Evolutionary conservation across 129 eudicot genomes (phyloP).

Genomic region (Centrapalus pauciflorus): DNA sequence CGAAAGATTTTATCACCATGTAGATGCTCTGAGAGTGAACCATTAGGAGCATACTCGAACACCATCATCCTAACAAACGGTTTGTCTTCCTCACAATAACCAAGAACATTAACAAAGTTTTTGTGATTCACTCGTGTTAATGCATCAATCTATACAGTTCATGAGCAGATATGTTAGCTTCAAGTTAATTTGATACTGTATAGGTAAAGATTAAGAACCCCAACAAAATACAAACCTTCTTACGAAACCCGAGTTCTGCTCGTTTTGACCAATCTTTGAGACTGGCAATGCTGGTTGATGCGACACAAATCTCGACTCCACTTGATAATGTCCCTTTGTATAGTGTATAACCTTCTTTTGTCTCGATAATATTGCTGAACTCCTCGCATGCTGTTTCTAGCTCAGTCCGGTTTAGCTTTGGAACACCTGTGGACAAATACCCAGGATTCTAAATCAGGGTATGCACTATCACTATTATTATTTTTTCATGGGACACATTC

Average conservation of each 20-base stretch:
- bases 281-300: constrained; percentile 44
- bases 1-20: constrained; percentile 79
- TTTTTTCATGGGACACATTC: no score
- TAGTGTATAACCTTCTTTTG: constrained; percentile 44
- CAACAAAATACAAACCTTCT: constrained; percentile 51
- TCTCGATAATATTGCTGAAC: constrained; percentile 75
- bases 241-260: constrained; percentile 56
- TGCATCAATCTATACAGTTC: constrained; percentile 52
- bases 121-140: constrained; percentile 87
- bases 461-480: no score
- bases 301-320: constrained; percentile 87
- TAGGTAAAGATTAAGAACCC: background rate
- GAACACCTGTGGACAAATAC: constrained; percentile 52
- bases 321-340: constrained; percentile 95
- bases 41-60: constrained; percentile 88
- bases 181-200: background rate
- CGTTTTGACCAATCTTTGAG: constrained; percentile 64
- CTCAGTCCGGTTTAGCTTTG: constrained; percentile 78
- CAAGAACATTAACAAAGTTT: constrained; percentile 82
- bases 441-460: background rate
- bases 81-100: constrained; percentile 87
- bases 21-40: constrained; percentile 77
- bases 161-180: constrained; percentile 8
- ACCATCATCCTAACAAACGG: constrained; percentile 94
- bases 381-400: constrained; percentile 97